These are phyloP conservation scores for Debaryomyces nepalensis DNA, from an alignment of 1,139 yeast species.

Conservation along the genomic window DNA sequence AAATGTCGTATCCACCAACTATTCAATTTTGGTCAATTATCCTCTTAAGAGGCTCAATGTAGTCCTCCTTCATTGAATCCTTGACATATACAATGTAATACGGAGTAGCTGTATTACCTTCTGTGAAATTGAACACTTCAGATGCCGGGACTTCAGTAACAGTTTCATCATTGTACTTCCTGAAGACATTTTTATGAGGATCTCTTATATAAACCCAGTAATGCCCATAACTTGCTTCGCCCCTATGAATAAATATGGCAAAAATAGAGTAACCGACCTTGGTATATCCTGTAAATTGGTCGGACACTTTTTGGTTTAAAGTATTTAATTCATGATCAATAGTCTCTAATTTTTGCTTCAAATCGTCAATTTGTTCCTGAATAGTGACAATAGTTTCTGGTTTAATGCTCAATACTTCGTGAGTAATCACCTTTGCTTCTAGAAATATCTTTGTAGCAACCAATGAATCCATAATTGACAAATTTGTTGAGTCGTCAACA, in stretches of 20 bases:
- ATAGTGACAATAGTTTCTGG: slow-evolving; percentile 44
- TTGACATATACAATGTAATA: slow-evolving; percentile 85
- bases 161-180: slow-evolving; percentile 91
- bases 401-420: slow-evolving; percentile 31
- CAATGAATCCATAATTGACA: slow-evolving; percentile 53
- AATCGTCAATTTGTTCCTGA: slow-evolving; percentile 31
- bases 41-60: slow-evolving; percentile 71
- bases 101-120: slow-evolving; percentile 88
- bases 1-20: slow-evolving; percentile 7
- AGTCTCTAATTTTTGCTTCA: slow-evolving; percentile 28
- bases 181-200: slow-evolving; percentile 64
- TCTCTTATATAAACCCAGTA: slow-evolving; percentile 95
- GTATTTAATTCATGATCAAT: slow-evolving; percentile 44
- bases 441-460: slow-evolving; percentile 62
- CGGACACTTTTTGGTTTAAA: slow-evolving; percentile 53
- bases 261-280: slow-evolving; percentile 79
- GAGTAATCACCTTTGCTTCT: slow-evolving; percentile 30
- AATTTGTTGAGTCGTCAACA: slow-evolving; percentile 52
- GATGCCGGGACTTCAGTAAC: slow-evolving; percentile 77
- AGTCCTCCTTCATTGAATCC: slow-evolving; percentile 59
- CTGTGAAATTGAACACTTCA: slow-evolving; percentile 77
- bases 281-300: slow-evolving; percentile 64
- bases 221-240: slow-evolving; percentile 95
- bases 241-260: slow-evolving; percentile 93
- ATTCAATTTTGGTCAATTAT: slow-evolving; percentile 21